Base-by-base conservation (phyloP, 1,284 basidiomycete genomes). In the Pseudozyma sp. region DNA sequence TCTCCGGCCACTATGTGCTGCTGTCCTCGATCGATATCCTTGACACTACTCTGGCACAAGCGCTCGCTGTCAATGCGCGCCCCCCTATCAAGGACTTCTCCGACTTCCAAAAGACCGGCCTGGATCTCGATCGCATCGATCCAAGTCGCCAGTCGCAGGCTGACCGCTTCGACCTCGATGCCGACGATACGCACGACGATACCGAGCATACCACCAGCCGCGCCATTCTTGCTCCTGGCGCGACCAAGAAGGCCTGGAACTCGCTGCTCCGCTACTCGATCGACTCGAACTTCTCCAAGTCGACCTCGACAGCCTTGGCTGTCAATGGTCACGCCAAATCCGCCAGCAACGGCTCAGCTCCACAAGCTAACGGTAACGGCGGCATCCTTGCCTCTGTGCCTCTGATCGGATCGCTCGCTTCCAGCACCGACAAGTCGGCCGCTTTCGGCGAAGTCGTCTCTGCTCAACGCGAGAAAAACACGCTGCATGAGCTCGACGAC, bases 1-100 rank as follows among this genome's bases (percentile, higher is more conserved):
- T 95, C 19, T 93, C 91, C 53, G 93, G 93, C 16, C 93, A 94
- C 82, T 94, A 95, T 80, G 89, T 92, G 57, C 89, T 93, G 7
- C 93, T 93, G 85, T 93, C 92, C 77, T 89, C 92, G 33, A 88
- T 94, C 79, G 93, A 94, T 82, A 90, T 90, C 31, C 89, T 92
- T 77, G 93, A 92, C 89, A 93, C 92, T 1, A 87, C 92, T 16
- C 87, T 94, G 14, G 91, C 93, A 0, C 93, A 94, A 82, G 88
- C 88, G 1, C 86, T 94, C 47, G 87, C 87, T 8, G 86, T 88
- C n/a, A 83, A 87, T 24, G 68, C 68, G 24, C 58, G 66, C 29
- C 71, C 72, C 11, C 62, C 68, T n/a, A 59, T 75, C 59, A 57
- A 75, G 42, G 61, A 73, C 68, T 63, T 67, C 46, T 62, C 65